Percentiles rank a stretch among this genome's conserved stretches.
Evolutionary conservation across 768 basidiomycete genomes (phyloP).

Genomic region (Mrakia frigida): DNA sequence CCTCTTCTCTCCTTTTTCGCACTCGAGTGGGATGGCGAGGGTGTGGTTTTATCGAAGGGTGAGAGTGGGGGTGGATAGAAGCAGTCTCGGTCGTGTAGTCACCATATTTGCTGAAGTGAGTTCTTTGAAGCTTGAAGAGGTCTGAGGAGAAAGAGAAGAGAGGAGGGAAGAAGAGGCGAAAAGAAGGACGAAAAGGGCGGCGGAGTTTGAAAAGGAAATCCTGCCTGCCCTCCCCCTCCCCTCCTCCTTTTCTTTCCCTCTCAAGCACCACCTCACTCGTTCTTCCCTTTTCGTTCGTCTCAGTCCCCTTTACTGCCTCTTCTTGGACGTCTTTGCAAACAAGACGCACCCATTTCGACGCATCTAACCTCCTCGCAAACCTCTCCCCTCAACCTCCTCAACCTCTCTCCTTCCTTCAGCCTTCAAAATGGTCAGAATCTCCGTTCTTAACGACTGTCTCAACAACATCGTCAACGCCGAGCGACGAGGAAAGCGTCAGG

Average conservation of each 20-base stretch:
- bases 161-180: neutral
- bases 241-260: neutral
- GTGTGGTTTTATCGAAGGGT: too few relatives aligned
- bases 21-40: too few relatives aligned
- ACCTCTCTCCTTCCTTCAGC: neutral
- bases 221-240: neutral
- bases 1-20: neutral
- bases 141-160: neutral
- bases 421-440: constrained; percentile 49
- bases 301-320: constrained; percentile 21
- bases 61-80: too few relatives aligned
- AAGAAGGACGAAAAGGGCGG: too few relatives aligned
- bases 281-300: constrained; percentile 9
- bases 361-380: constrained; percentile 2
- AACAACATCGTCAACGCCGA: constrained; percentile 99
- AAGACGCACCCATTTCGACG: constrained; percentile 34
- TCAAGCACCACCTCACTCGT: constrained; percentile 1
- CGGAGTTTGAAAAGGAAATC: neutral
- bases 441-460: constrained; percentile 47
- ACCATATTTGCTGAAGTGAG: constrained; percentile 14
- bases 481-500: constrained; percentile 96
- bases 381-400: neutral
- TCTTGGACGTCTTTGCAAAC: constrained; percentile 26
- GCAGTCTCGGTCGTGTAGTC: neutral
- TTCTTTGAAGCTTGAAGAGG: constrained; percentile 8